Base-by-base conservation (phyloP, 768 basidiomycete genomes). In the Gloeostereum incarnatum region DNA sequence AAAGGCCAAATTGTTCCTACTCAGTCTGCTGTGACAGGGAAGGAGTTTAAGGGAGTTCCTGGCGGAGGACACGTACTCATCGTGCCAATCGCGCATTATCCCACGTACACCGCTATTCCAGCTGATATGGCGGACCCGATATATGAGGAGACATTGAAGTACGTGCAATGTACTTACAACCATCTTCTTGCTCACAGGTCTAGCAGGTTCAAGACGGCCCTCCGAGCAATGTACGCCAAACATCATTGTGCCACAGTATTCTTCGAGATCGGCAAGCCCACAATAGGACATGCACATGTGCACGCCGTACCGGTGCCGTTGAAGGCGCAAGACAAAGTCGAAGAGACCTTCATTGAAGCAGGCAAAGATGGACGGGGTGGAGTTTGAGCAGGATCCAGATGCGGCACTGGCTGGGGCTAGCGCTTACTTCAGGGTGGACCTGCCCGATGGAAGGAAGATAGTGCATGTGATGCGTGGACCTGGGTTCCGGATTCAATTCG, bases 51-150 rank as follows among this genome's bases (percentile, higher is more conserved):
- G 9, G 52, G 59, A 46, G 82, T 98, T 16, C 96, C 96, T 1
- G 96, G 96, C 14, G 96, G 96, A 16, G 96, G 96, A 0, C 96
- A 99, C 55, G 81, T 94, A 25, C 73, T 99, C 26, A 84, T 98
- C 40, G 82, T 97, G 19, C 89, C 90, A 10, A 90, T 99, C 51
- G 78, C 86, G 0, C 96, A 99, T 58, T 90, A 88, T 51, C 88
- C 88, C 5, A 96, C 94, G 0, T 81, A 83, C 37, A 71, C 74
- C 17, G 76, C 86, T 5, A 81, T 98, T 30, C 88, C 92, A 0
- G 54, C 73, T 2, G 89, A 91, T 45, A 70, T 93, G 27, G 71
- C 79, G 0, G 63, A 64, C 5, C 77, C 87, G 2, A 85, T 97
- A 39, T 45, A 86, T 5, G 69, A 78, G 20, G 96, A 99, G 59